Evolutionary conservation across 2,329 filamentous ascomycete species (phyloP), one percentile per base, ranked within the genome.

Genomic region (Hymenoscyphus salicellus): DNA sequence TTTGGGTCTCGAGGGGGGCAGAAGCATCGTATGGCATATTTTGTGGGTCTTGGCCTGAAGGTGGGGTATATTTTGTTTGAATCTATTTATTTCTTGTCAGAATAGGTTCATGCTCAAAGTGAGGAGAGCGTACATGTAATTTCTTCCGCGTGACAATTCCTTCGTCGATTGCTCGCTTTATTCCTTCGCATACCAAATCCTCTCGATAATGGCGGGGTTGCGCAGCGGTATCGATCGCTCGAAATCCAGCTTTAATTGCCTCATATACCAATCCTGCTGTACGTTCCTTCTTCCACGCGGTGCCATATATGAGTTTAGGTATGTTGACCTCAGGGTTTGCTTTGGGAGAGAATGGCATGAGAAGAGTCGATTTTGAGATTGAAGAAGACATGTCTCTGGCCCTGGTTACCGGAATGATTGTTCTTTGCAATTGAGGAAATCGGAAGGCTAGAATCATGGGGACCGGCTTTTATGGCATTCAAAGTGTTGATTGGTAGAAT

Each of bases 31-130:
- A 92, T 0, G 89, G 89, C 77, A 87, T 80, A 58, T 85, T 81
- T 26, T 77, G 72, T 1, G 78, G 79, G 72, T 88, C 84, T 74
- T 93, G 90, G 28, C 85, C 87, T 17, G 77, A 76, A 4, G 86
- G 76, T 0, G 88, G 82, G 1, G 89, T 92, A 78, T 89, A 95
- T 76, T 94, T 95, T n/a, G 91, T 93, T 82, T 96, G 91, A 55
- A 93, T 81, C 86, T 89, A 58, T 38, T 49, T 32, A 10, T 8
- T 56, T 30, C 5, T 5, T 14, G 26, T 33, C 16, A 56, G 30
- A 20, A n/a, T 17, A 17, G 43, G 23, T 38, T 23, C 8, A 32
- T 28, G 26, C 36, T 38, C 36, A 26, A 6, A 38, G 16, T 55
- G 41, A 55, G 33, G 17, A 16, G 11, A 46, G 72, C 83, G 71